These are phyloP conservation scores for Fusarium neocosmosporiellum DNA, from an alignment of 2,329 filamentous ascomycete genomes.

Conservation along the genomic window DNA sequence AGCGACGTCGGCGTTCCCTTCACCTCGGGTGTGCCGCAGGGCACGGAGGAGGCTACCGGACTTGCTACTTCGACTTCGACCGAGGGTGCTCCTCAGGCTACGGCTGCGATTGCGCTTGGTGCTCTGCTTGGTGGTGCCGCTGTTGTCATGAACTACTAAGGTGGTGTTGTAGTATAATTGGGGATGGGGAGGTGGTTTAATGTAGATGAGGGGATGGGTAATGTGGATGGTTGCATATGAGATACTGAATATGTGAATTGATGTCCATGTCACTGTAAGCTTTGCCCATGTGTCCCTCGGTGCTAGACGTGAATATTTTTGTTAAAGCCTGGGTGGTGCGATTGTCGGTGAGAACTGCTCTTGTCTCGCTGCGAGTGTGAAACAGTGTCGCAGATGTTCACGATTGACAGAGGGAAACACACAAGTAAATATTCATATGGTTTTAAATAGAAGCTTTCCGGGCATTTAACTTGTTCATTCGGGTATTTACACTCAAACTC, in stretches of 20 bases:
- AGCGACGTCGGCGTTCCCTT: conserved; percentile 60
- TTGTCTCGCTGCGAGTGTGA: not conserved
- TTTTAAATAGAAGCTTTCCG: not conserved
- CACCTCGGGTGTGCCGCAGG: conserved; percentile 60
- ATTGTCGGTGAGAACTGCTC: not conserved
- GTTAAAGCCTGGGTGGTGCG: no score
- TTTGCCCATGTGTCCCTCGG: not conserved
- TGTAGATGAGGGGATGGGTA: not conserved
- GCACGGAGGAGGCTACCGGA: conserved; percentile 26
- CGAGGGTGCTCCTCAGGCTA: conserved; percentile 36
- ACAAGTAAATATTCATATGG: not conserved
- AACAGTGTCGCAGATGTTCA: no score
- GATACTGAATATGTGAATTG: not conserved
- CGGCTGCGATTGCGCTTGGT: conserved; percentile 40
- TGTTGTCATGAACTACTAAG: conserved; percentile 33
- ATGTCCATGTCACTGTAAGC: not conserved
- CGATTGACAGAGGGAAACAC: no score
- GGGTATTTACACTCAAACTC: not conserved
- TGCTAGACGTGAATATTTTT: no score
- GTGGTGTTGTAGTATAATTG: not conserved
- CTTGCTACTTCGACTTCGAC: conserved; percentile 27
- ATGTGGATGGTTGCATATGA: not conserved
- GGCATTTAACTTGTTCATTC: not conserved
- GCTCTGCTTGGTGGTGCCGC: conserved; percentile 40
- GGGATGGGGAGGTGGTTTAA: not conserved